These are phyloP conservation scores for Aspergillus sp. DNA, from an alignment of 2,329 filamentous ascomycete genomes.

Conservation along the genomic window DNA sequence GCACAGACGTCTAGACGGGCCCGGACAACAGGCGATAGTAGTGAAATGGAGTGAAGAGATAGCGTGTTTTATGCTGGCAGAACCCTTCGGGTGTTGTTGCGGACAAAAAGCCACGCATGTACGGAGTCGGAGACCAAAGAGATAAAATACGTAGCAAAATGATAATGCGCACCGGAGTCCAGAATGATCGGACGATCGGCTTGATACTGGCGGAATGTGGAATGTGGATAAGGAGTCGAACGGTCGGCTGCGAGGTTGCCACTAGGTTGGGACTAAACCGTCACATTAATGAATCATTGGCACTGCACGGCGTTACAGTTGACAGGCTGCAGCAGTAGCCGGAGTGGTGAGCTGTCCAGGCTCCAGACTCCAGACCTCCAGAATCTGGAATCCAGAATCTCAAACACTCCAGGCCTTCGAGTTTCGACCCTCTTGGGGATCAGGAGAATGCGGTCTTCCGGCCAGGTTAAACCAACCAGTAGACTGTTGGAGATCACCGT, in stretches of 20 bases:
- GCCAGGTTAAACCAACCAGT: not conserved
- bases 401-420: not conserved
- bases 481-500: not conserved
- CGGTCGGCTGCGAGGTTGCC: slow-evolving; percentile 1
- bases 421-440: not conserved
- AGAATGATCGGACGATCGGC: slow-evolving; percentile 4
- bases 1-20: not conserved
- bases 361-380: not conserved
- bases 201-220: not conserved
- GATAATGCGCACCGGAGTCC: not conserved
- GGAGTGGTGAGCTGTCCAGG: not conserved
- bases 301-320: not conserved
- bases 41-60: not conserved
- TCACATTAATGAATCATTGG: not conserved
- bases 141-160: not conserved
- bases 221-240: not conserved
- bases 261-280: slow-evolving; percentile 5
- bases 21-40: not conserved
- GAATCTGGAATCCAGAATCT: not conserved
- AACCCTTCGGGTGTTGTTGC: too few relatives aligned
- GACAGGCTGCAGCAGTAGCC: not conserved
- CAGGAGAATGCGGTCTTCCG: not conserved
- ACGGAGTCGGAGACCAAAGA: not conserved
- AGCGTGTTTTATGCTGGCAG: too few relatives aligned
- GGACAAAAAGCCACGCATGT: not conserved